Base-by-base conservation (phyloP, 805 yeast species). In the Starmerella sirachaensis region DNA sequence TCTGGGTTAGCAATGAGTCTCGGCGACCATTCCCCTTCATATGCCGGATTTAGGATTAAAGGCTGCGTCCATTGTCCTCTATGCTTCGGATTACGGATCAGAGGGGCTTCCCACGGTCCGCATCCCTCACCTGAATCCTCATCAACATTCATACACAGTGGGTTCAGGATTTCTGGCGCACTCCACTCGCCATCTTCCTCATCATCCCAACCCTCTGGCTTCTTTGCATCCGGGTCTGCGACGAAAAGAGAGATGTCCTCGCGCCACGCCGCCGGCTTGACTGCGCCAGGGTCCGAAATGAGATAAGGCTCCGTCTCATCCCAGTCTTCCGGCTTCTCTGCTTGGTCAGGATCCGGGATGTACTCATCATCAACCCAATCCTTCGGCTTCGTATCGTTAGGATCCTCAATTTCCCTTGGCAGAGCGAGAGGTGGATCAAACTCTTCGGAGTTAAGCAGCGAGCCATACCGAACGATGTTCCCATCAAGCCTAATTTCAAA, bases 151-250 rank as follows among this genome's bases (percentile, higher is more conserved):
- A 61, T 65, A 59, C 96, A 85, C 41, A 63, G 72, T 9, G 95
- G 94, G 56, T 85, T 85, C 33, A 40, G 5, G 32, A 84, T 65
- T 33, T 64, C 57, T 18, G 88, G 85, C 2, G 85, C 78, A 29
- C 63, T 51, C 93, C 93, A 86, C 51, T 68, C 76, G 5, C 94
- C 95, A 55, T 84, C 94, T 55, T 79, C 86, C 48, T 77, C 86
- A 29, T 82, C 94, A 54, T 81, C 81, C 95, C 95, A 85, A 52
- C 70, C 77, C 31, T 65, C 78, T 14, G 94, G 94, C 50, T 66
- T 70, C 22, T 43, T 53, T 20, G 82, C 77, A 1, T 63, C 65
- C 27, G 93, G 84, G 55, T 85, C 91, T 9, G 69, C 59, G 40
- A 86, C 72, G 43, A 59, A 70, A 42, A 60, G 66, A 9, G 71